Conservation (phyloP, 371 early-diverging fungal species). For the Mortierella sp. region DNA sequence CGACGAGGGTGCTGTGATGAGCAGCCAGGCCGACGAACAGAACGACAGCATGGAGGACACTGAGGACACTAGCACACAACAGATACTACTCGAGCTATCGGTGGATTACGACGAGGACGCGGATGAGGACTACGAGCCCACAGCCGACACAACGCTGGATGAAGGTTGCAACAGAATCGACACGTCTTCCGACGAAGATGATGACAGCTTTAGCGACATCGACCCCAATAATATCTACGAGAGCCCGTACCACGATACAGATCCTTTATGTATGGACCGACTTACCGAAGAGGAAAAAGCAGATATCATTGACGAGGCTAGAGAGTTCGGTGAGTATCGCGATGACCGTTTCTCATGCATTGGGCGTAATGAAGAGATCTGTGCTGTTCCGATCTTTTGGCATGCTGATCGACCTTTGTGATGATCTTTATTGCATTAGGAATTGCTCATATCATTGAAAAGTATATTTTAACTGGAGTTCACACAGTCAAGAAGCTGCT, state of each 20-base stretch:
- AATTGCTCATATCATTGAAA: slow-evolving; percentile 20
- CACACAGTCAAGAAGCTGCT: slow-evolving; percentile 31
- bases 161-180: slow-evolving; percentile 19
- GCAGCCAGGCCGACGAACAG: slow-evolving; percentile 3
- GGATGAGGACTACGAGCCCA: slow-evolving; percentile 52
- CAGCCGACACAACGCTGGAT: slow-evolving; percentile 45
- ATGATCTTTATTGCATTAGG: slow-evolving; percentile 9
- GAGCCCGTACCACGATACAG: slow-evolving; percentile 13
- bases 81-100: slow-evolving; percentile 8
- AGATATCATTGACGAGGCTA: slow-evolving; percentile 25
- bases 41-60: slow-evolving; percentile 12
- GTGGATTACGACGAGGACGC: slow-evolving; percentile 46
- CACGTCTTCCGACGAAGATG: slow-evolving; percentile 27
- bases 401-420: not conserved
- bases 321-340: slow-evolving; percentile 21
- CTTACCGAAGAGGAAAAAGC: slow-evolving; percentile 21
- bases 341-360: too few species aligned
- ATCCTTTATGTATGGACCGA: slow-evolving; percentile 22
- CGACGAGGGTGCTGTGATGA: slow-evolving; percentile 7
- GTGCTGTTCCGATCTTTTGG: too few species aligned
- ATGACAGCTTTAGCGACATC: slow-evolving; percentile 37
- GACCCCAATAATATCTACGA: slow-evolving; percentile 24
- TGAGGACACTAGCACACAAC: not conserved
- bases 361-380: too few species aligned
- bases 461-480: slow-evolving; percentile 18